Evolutionary conservation across 768 basidiomycete species (phyloP).

Genomic region (Royoungia palumana): DNA sequence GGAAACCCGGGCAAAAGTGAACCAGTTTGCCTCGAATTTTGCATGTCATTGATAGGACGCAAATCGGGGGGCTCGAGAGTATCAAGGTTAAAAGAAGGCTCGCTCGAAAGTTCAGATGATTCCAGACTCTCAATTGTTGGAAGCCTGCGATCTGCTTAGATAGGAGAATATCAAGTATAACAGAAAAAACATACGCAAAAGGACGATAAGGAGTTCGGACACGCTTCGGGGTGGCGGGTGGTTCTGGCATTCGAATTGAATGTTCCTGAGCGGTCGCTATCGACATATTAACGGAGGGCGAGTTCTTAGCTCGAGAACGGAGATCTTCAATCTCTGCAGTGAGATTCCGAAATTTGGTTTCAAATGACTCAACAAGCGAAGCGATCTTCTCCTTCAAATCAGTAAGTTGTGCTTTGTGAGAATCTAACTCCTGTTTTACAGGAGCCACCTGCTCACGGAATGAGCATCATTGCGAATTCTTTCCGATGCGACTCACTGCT

Average conservation of each 20-base stretch:
- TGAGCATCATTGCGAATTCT: conserved; percentile 2
- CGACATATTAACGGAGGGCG: conserved; percentile 11
- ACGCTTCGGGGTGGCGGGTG: conserved; percentile 34
- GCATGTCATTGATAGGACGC: conserved; percentile 6
- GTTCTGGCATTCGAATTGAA: conserved; percentile 24
- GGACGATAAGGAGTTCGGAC: conserved; percentile 30
- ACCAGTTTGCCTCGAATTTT: conserved; percentile 12
- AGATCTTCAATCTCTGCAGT: conserved; percentile 34
- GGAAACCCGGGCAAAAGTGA: conserved; percentile 37
- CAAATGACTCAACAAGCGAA: conserved; percentile 29
- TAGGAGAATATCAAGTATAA: not conserved
- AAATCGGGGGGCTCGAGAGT: conserved; percentile 5
- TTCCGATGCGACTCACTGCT: conserved; percentile 23
- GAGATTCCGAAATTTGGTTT: conserved; percentile 37
- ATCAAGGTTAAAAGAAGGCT: conserved; percentile 22
- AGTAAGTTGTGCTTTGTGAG: conserved; percentile 44
- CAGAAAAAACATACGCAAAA: conserved; percentile 22
- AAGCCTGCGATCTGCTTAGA: conserved; percentile 22
- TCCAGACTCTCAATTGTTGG: conserved; percentile 15
- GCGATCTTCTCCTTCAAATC: conserved; percentile 32
- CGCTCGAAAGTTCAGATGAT: conserved; percentile 19
- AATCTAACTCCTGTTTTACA: conserved; percentile 47
- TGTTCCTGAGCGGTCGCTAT: conserved; percentile 8
- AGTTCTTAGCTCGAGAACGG: conserved; percentile 17
- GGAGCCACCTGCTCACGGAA: conserved; percentile 42